Evolutionary conservation across 1,284 basidiomycete species (phyloP).

Genomic region (Ceratobasidium papillatum): DNA sequence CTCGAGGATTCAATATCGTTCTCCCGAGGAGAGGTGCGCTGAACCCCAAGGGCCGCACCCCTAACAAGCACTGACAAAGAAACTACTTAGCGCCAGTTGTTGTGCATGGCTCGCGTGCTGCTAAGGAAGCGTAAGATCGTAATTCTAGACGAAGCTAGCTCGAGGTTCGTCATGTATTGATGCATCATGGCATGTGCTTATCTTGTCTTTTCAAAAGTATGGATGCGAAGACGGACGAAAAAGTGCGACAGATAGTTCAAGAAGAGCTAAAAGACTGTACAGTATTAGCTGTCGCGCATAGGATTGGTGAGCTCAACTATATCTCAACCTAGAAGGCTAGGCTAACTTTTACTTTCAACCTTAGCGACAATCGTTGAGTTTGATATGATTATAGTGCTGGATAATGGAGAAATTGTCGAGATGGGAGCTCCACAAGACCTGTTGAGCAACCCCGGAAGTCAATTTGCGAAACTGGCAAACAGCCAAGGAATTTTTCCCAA

Average conservation of each 20-base stretch:
- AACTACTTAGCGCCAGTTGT: conserved; percentile 50
- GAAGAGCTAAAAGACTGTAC: conserved; percentile 27
- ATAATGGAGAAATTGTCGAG: conserved; percentile 21
- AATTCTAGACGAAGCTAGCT: conserved; percentile 50
- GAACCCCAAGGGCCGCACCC: too few relatives aligned
- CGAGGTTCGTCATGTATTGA: not conserved
- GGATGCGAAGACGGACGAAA: conserved; percentile 34
- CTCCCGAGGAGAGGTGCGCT: conserved; percentile 38
- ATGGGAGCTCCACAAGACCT: conserved; percentile 4
- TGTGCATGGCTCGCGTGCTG: conserved; percentile 52
- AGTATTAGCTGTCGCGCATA: conserved; percentile 16
- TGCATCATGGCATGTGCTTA: not conserved
- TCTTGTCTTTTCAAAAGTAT: not conserved
- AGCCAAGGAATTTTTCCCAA: conserved; percentile 19
- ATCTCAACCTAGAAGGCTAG: too few relatives aligned
- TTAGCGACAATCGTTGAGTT: conserved; percentile 30
- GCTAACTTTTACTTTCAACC: not conserved
- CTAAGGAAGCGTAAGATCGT: conserved; percentile 50
- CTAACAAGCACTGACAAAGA: conserved; percentile 38
- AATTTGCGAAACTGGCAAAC: conserved; percentile 21
- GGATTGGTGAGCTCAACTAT: not conserved
- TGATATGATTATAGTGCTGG: conserved; percentile 14
- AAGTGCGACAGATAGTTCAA: not conserved
- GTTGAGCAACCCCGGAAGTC: not conserved
- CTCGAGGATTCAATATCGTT: conserved; percentile 45